These are phyloP conservation scores for Pseudopyricularia javanii DNA, from an alignment of 2,329 filamentous ascomycete genomes.

Conservation along the genomic window DNA sequence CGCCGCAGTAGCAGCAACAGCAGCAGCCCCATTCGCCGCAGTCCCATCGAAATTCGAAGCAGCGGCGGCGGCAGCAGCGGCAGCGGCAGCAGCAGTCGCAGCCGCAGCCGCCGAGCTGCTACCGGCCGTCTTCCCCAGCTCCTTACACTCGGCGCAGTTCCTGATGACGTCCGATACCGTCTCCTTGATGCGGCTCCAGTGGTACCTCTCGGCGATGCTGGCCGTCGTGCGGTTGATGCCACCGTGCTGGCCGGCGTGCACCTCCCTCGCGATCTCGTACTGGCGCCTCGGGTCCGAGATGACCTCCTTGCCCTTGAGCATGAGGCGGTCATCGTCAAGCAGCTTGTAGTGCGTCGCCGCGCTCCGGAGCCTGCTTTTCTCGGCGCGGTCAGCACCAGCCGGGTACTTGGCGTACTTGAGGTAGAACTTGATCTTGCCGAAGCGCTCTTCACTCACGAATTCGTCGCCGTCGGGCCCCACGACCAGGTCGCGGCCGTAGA, in stretches of 20 bases:
- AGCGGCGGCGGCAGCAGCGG: no score
- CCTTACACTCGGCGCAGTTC: slow-evolving; percentile 83
- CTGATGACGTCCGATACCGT: slow-evolving; percentile 91
- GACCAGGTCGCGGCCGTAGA: slow-evolving; percentile 57
- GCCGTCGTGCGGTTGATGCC: slow-evolving; percentile 98
- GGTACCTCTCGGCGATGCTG: slow-evolving; percentile 83
- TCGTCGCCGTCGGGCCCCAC: slow-evolving; percentile 51
- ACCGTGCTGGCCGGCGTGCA: slow-evolving; percentile 67
- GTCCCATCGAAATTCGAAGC: background rate
- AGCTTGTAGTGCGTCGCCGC: slow-evolving; percentile 94
- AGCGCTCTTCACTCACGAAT: slow-evolving; percentile 85
- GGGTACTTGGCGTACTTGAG: slow-evolving; percentile 91
- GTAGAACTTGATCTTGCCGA: slow-evolving; percentile 98
- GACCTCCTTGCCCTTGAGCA: slow-evolving; percentile 97
- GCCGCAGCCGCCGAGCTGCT: slow-evolving; percentile 5
- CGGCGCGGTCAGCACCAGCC: slow-evolving; percentile 80
- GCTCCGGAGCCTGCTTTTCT: slow-evolving; percentile 87
- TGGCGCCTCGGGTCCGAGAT: slow-evolving; percentile 81
- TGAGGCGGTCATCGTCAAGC: slow-evolving; percentile 63
- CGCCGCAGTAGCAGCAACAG: slow-evolving; percentile 1
- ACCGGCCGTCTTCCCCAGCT: slow-evolving; percentile 49
- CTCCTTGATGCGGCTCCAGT: slow-evolving; percentile 97
- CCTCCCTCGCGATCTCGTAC: slow-evolving; percentile 72
- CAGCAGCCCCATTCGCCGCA: slow-evolving; percentile 5
- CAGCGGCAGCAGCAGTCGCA: slow-evolving; percentile 3